phyloP scores from a whole-genome alignment of 2,329 filamentous ascomycete genomes.

The Macrophomina tecta region DNA sequence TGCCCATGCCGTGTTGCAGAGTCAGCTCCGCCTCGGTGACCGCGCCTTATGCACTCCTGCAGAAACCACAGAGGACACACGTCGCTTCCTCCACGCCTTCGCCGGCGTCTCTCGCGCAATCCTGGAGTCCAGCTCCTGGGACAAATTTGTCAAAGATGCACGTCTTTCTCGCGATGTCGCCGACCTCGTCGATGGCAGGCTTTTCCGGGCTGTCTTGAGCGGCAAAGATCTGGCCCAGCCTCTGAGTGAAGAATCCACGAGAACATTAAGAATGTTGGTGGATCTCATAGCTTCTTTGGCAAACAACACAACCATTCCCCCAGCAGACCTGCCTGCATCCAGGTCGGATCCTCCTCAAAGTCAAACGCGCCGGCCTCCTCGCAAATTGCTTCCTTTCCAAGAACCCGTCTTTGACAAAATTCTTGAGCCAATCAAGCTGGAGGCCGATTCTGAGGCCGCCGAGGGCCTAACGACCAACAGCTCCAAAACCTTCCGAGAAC shows the following conservation, averaged over 20 bases:
- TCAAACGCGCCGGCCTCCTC: not conserved
- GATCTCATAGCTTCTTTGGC: not conserved
- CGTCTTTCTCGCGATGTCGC: constrained; percentile 45
- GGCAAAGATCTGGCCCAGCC: not conserved
- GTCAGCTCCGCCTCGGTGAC: not conserved
- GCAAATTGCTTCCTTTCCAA: constrained; percentile 52
- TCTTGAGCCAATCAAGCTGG: constrained; percentile 51
- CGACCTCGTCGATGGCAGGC: constrained; percentile 63
- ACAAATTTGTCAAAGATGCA: not conserved
- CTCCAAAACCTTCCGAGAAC: constrained; percentile 54
- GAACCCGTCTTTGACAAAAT: constrained; percentile 57
- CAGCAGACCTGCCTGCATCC: not conserved
- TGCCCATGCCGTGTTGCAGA: not conserved
- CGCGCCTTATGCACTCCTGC: not conserved
- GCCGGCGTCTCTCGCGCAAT: not conserved
- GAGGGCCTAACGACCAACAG: constrained; percentile 35
- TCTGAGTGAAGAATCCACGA: not conserved
- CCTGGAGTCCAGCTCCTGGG: not conserved
- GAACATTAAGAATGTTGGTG: not conserved
- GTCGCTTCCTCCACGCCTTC: not conserved
- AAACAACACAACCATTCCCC: too few species aligned
- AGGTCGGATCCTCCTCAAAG: not conserved
- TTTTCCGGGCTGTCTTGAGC: constrained; percentile 40
- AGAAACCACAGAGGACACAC: not conserved
- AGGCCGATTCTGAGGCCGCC: constrained; percentile 41